Evolutionary conservation across 208 protist genomes (phyloP).

Genomic region (Leishmania mexicana): DNA sequence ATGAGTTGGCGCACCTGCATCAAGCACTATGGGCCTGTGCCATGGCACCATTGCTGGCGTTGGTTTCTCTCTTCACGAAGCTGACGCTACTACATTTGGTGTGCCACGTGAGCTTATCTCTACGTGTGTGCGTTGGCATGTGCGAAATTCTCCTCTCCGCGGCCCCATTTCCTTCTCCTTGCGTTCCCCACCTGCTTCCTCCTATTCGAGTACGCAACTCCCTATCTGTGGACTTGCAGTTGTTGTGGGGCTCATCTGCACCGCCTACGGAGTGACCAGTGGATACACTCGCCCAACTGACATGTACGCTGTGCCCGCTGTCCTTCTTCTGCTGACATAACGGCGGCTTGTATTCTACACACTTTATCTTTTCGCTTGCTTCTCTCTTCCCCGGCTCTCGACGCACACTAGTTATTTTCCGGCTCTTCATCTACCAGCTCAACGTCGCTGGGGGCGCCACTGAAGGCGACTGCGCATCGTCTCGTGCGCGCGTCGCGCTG

Average conservation of each 20-base stretch:
- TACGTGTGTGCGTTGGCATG: background rate
- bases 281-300: background rate
- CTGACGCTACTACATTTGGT: background rate
- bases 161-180: background rate
- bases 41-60: background rate
- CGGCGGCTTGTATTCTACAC: background rate
- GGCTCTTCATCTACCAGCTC: background rate
- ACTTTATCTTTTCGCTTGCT: background rate
- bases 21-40: background rate
- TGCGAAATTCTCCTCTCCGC: background rate
- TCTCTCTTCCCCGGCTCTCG: background rate
- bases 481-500: background rate
- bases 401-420: background rate
- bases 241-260: background rate
- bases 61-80: background rate
- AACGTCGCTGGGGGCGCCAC: background rate
- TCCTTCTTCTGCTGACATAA: background rate
- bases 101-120: background rate
- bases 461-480: background rate
- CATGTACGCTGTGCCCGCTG: background rate
- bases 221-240: background rate
- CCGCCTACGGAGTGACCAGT: background rate
- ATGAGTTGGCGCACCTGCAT: background rate
- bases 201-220: background rate
- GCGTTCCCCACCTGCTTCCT: background rate